A percentile compares a stretch with the other conserved stretches of the same genome.
These are phyloP conservation scores for Neurospora tetrasperma DNA, from an alignment of 495 filamentous ascomycete species.

Conservation along the genomic window DNA sequence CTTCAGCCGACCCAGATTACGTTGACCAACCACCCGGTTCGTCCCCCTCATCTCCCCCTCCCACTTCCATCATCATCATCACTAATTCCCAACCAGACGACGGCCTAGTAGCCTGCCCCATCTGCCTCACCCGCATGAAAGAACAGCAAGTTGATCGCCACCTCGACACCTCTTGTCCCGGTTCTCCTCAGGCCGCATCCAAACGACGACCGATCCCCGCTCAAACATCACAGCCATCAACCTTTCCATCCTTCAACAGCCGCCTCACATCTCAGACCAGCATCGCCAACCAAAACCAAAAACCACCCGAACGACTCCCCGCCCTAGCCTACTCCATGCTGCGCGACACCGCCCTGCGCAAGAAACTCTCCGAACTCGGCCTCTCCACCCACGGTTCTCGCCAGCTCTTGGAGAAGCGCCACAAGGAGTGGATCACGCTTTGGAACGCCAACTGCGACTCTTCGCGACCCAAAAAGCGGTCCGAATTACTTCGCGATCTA, in stretches of 20 bases:
- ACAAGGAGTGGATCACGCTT: slow-evolving; percentile 88
- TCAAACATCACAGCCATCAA: slow-evolving; percentile 4
- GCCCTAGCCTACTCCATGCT: slow-evolving; percentile 71
- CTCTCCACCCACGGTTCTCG: slow-evolving; percentile 59
- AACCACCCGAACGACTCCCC: slow-evolving; percentile 48
- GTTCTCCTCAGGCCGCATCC: slow-evolving; percentile 23
- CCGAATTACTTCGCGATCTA: slow-evolving; percentile 64
- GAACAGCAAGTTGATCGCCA: slow-evolving; percentile 61
- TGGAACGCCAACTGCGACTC: slow-evolving; percentile 97
- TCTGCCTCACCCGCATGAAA: slow-evolving; percentile 71
- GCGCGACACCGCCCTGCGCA: slow-evolving; percentile 63
- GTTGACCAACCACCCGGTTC: slow-evolving; percentile 22
- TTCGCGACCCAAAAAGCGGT: slow-evolving; percentile 53
- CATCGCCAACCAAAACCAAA: neutral
- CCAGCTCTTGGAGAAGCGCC: slow-evolving; percentile 60
- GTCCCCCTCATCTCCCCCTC: neutral
- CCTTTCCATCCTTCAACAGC: slow-evolving; percentile 4
- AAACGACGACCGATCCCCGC: slow-evolving; percentile 5
- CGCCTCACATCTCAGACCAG: neutral
- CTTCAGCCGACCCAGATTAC: slow-evolving; percentile 13
- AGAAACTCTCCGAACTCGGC: slow-evolving; percentile 75
- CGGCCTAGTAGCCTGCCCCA: slow-evolving; percentile 71
- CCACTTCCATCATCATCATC: no score
- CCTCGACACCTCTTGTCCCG: slow-evolving; percentile 53
- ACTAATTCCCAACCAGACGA: slow-evolving; percentile 42